Conservation (phyloP, 306 rosid species). For the Canavalia gladiata region DNA sequence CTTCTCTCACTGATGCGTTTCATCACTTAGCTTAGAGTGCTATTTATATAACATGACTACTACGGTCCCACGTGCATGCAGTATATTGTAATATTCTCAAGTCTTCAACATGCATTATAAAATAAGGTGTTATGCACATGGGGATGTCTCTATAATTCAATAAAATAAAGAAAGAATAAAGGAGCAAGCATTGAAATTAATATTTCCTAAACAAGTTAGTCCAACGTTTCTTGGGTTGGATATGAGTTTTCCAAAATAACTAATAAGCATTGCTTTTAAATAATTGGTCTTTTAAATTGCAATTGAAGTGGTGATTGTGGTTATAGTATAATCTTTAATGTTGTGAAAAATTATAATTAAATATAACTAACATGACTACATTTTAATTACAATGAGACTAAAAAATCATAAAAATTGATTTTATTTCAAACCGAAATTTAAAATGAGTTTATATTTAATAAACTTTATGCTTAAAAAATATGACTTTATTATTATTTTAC, state of each 20-base stretch:
- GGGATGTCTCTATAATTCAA: conserved; percentile 53
- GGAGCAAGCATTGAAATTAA: conserved; percentile 52
- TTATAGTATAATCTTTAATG: no score
- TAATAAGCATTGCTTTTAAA: no score
- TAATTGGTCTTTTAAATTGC: no score
- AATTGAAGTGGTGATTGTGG: no score
- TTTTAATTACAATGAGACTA: no score
- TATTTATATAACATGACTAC: conserved; percentile 60
- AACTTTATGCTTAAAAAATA: no score
- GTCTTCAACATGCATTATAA: conserved; percentile 46
- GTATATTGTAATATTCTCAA: conserved; percentile 28
- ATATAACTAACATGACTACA: no score
- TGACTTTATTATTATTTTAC: no score
- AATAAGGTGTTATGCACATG: conserved; percentile 62
- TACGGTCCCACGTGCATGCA: conserved; percentile 53
- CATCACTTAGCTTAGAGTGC: conserved; percentile 39
- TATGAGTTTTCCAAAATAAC: conserved; percentile 10
- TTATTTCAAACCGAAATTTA: no score
- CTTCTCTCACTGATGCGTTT: conserved; percentile 14
- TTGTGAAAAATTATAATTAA: no score
- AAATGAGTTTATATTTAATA: no score
- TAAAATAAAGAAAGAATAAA: conserved; percentile 36
- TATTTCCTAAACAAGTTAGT: conserved; percentile 58
- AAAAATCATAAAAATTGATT: no score
- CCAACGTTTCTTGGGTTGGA: conserved; percentile 43